Evolutionary conservation across 164 flowering plant species (phyloP), one percentile per base, ranked within the genome.

Genomic region (Nymphaea thermarum): DNA sequence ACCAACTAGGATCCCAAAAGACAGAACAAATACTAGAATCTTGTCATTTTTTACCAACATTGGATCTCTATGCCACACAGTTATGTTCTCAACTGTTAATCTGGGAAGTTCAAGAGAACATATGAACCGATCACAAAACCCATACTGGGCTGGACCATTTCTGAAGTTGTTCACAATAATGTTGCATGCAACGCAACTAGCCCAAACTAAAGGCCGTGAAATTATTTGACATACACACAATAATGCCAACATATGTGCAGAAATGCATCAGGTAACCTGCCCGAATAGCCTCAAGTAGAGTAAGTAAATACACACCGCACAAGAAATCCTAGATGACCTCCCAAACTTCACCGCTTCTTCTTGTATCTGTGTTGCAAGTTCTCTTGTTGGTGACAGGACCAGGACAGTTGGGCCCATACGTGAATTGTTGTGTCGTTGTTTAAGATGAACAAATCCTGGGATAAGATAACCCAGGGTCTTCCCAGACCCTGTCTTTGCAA

Each of bases 401-500:
- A 93, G 78, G 6, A 90, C 89, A 55, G 93, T 85, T 51, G 98
- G 98, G 62, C 98, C 98, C 83, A 84, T 62, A 45, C 67, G 78
- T 65, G 86, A 75, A 75, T 88, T 47, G 65, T 85, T 89, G 8
- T 73, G 81, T 65, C 62, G 14, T 3, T 82, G 82, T 73, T 84
- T 88, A 68, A 90, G 82, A 82, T 88, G 96, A 57, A 86, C 70
- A 73, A 93, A 93, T 6, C 85, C 89, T 65, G 98, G 98, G 68
- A 90, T 70, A 41, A 93, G 73, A 78, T 88, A 93, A 16, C 96
- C 98, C 80, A 88, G 77, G 42, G 96, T 93, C 77, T 93, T 93
- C 51, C 98, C 96, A 1, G 96, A 93, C n/a, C 98, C 98, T 4
- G 98, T 93, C 82, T 90, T 90, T 42, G 98, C 98, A 80, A 93